Evolutionary conservation across 2,329 filamentous ascomycete species (phyloP), one percentile per base, ranked within the genome.

Genomic region (Calonectria leucothoes): DNA sequence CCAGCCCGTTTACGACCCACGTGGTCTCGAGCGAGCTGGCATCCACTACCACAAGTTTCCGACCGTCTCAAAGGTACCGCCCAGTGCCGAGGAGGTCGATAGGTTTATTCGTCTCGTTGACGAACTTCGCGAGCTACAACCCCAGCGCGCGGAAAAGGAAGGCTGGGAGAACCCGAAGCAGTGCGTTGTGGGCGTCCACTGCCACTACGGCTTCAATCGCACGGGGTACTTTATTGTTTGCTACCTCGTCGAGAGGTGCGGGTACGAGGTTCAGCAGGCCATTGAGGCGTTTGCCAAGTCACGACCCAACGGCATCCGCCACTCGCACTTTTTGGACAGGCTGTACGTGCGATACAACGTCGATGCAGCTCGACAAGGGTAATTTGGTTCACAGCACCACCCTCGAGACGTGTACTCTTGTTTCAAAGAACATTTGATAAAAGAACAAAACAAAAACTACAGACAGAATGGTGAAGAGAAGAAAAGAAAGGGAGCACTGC

Each of bases 121-220:
- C 76, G 86, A 87, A 35, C 84, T 95, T 29, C 88, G 92, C 51
- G 86, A 86, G 33, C 88, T 90, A 55, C 91, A 93, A 73, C 55
- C 71, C 2, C 79, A 83, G 70, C 82, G 82, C 42, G 80, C 81
- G 10, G 66, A 42, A 3, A 85, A 83, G 70, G 86, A 85, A 25
- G 85, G 87, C 3, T 86, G 83, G 77, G 82, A 84, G 7, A 79
- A 86, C 1, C 85, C 86, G 0, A 79, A 79, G 10, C 73, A 81
- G 51, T 82, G 80, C n/a, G 86, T 93, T 61, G 90, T 98, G 66
- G 96, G 93, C 3, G 95, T 98, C 0, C 96, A 98, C 82, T 98
- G 96, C 80, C 96, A 98, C 81, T 98, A 98, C 79, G 96, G 96
- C 0, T 98, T 97, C 86, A 98, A 98, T 82, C 91, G 96, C 27